Percentiles rank a stretch among this genome's conserved stretches.
Evolutionary conservation across 192 early-diverging fungal genomes (phyloP).

Genomic region (Rhizophagus sp.): DNA sequence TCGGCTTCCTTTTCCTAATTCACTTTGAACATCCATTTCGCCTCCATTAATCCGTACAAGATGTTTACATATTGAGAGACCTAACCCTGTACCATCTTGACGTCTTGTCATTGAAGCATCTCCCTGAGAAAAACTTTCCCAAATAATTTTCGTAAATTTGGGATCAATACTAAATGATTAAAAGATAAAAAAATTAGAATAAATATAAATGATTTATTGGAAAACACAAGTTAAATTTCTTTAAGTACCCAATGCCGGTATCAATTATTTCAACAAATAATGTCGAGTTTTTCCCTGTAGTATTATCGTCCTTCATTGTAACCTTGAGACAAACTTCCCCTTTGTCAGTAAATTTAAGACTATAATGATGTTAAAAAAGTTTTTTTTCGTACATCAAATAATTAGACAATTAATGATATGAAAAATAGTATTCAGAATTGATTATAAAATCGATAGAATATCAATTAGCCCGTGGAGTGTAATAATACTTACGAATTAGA

Average conservation of each 20-base stretch:
- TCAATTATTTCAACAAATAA: slow-evolving; percentile 66
- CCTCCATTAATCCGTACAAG: slow-evolving; percentile 73
- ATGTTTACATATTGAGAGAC: slow-evolving; percentile 74
- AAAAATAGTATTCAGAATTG: no score
- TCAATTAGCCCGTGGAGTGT: no score
- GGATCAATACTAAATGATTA: slow-evolving; percentile 50
- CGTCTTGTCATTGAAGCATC: slow-evolving; percentile 68
- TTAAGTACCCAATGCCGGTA: slow-evolving; percentile 65
- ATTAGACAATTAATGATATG: no score
- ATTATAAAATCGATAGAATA: background rate
- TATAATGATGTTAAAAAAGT: background rate
- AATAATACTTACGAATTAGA: slow-evolving; percentile 44
- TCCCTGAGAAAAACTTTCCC: slow-evolving; percentile 72
- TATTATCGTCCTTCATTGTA: slow-evolving; percentile 4
- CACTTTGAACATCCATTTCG: slow-evolving; percentile 62
- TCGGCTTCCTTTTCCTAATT: slow-evolving; percentile 61
- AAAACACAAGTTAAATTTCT: background rate
- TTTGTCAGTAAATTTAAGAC: slow-evolving; percentile 52
- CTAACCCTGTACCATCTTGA: slow-evolving; percentile 78
- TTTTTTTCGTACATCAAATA: no score
- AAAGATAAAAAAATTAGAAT: background rate
- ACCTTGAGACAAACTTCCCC: slow-evolving; percentile 33
- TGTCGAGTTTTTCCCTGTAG: slow-evolving; percentile 27
- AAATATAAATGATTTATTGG: background rate
- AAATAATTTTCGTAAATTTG: slow-evolving; percentile 64